Base-by-base conservation (phyloP, 352 stramenopile species). In the Phytophthora citrophthora region DNA sequence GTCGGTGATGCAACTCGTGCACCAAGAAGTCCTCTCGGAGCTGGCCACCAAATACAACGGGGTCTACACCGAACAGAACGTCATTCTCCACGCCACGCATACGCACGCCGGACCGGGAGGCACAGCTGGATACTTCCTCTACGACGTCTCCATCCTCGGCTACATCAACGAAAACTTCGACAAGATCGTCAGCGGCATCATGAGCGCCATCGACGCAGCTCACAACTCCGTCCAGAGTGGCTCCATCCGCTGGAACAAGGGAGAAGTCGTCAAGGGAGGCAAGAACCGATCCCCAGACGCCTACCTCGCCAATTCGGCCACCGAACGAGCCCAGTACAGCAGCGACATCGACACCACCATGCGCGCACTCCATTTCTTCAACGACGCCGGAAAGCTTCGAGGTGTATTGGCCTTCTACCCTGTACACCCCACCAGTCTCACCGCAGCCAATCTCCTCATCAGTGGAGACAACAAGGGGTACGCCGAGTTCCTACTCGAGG, bases 381-480 rank as follows among this genome's bases (percentile, higher is more conserved):
- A 79, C 32, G 41, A 53, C 4, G 41, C 56, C 12, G 70, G 61
- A 24, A 71, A 54, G 6, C 57, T 80, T 26, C 68, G 89, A 12
- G 85, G 82, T 16, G 61, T 89, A 16, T 36, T 95, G n/a, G 88
- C 79, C 13, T 96, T 86, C 56, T 83, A 75, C 46, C 80, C 85
- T 2, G 86, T 95, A 18, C 87, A 96, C 66, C 78, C 79, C 43
- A 96, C 86, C 15, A 91, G 72, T 58, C 74, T 96, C 61, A 92
- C 74, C 38, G 69, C 78, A 43, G 74, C 70, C n/a, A 96, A 96
- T 68, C 46, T 64, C 15, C 62, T 96, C 13, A 74, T 95, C 39
- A 90, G 75, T 24, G 83, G 83, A 40, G 87, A 95, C 69, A 96
- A 96, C 72, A 92, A 94, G 46, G 76, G 72, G 10, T 81, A 79